phyloP scores from a whole-genome alignment of 306 rosid genomes.

The Medicago ruthenica region DNA sequence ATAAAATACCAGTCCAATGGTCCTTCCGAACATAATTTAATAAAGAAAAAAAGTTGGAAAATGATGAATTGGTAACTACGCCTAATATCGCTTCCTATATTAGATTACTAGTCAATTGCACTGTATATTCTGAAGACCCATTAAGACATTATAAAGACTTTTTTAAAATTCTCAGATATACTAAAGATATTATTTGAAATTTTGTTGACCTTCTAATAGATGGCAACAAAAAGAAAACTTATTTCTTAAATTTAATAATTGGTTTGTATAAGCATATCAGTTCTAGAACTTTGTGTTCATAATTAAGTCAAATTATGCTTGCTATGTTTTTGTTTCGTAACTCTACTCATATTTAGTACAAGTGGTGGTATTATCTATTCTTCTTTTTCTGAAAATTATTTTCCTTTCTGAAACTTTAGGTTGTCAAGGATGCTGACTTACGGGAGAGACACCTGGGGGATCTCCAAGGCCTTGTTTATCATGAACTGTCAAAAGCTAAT shows the following conservation, averaged over 20 bases:
- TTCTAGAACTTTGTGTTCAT: slow-evolving; percentile 20
- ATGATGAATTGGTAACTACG: slow-evolving; percentile 11
- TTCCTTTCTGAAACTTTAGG: slow-evolving; percentile 56
- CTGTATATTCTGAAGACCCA: slow-evolving; percentile 3
- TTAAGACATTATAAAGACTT: not conserved
- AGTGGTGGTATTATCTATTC: slow-evolving; percentile 6
- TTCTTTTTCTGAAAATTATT: slow-evolving; percentile 7
- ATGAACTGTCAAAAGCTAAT: slow-evolving; percentile 55
- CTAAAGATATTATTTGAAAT: not conserved
- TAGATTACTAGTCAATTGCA: slow-evolving; percentile 28
- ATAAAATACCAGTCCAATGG: slow-evolving; percentile 13
- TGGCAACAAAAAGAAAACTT: not conserved
- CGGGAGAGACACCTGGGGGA: slow-evolving; percentile 88
- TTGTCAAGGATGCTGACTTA: slow-evolving; percentile 69
- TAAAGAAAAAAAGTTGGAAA: not conserved
- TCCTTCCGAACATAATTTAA: not conserved
- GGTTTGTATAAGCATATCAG: not conserved
- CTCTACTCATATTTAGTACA: slow-evolving; percentile 3
- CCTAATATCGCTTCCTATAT: slow-evolving; percentile 9
- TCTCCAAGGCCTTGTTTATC: slow-evolving; percentile 72
- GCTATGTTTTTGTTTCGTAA: not conserved
- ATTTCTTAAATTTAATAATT: slow-evolving; percentile 20
- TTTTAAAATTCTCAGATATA: slow-evolving; percentile 1
- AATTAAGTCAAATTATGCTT: slow-evolving; percentile 2
- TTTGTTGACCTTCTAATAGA: slow-evolving; percentile 18